Base-by-base conservation (phyloP, 1,139 yeast genomes). In the Scheffersomyces parashehatae region DNA sequence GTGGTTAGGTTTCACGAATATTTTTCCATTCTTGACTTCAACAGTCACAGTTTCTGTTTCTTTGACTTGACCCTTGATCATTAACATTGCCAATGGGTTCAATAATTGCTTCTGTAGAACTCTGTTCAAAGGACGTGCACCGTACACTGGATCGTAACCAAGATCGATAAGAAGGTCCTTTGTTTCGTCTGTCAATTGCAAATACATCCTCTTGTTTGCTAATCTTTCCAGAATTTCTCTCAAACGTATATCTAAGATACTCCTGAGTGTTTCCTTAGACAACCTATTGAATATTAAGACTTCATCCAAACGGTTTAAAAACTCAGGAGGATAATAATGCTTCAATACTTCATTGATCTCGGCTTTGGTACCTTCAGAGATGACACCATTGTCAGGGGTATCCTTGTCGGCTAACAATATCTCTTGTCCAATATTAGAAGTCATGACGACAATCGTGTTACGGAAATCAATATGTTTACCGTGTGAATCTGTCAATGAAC, bases 401-500 rank as follows among this genome's bases (percentile, higher is more conserved):
- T 68, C 64, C 36, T 62, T 65, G 54, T 88, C 96, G 11, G 83
- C 72, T 41, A 90, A 68, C 49, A 93, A 73, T 40, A 87, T 79
- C 51, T 91, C 97, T 64, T 93, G 98, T 6, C 99, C 99, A 58
- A 93, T 88, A 62, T 93, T 93, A 3, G 97, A 88, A 0, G 99
- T 93, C 95, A 93, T 88, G n/a, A 93, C 95, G 55, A 93, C 88
- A 45, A 93, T 86, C 1, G 98, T 88, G 64, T 93, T 93, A 53
- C 90, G 82, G 80, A 93, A 93, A 64, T 93, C 97, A 44, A 93
- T 88, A 55, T 85, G 88, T 45, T 89, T 87, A 29, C 99, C 99
- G 58, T 90, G 96, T 6, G 96, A 86, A 60, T 93, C 99, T 0
- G 98, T 91, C 53, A 93, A 74, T 42, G 86, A 81, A 42, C 99